A percentile compares a stretch with the other conserved stretches of the same genome.
Conservation (phyloP, 352 stramenopile genomes). For the Phytophthora pluvialis region DNA sequence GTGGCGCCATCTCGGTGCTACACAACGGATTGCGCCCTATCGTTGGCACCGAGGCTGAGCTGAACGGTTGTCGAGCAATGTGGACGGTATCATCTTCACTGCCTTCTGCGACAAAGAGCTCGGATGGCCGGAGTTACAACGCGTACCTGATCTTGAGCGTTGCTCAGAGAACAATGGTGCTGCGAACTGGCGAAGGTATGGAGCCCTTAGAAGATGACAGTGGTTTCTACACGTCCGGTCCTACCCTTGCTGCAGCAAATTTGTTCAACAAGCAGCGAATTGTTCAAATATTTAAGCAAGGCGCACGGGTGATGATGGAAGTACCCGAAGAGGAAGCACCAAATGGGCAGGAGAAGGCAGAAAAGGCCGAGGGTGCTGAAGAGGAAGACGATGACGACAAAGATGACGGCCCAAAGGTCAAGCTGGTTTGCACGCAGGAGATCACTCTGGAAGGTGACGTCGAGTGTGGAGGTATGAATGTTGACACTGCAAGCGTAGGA, state of each 20-base stretch:
- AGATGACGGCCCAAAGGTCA: conserved; percentile 65
- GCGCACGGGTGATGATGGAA: conserved; percentile 83
- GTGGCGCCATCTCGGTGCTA: conserved; percentile 74
- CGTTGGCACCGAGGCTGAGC: conserved; percentile 79
- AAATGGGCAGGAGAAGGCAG: conserved; percentile 29
- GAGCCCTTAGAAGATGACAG: conserved; percentile 84
- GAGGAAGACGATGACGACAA: conserved; percentile 56
- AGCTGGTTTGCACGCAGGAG: conserved; percentile 83
- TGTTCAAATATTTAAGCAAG: conserved; percentile 89
- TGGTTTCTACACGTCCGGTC: conserved; percentile 84
- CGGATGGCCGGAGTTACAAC: conserved; percentile 67
- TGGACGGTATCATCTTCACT: conserved; percentile 85
- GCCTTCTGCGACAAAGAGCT: conserved; percentile 48
- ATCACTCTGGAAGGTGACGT: conserved; percentile 83
- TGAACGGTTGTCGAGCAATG: conserved; percentile 85
- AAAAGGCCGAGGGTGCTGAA: conserved; percentile 16
- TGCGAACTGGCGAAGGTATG: conserved; percentile 86
- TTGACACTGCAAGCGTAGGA: conserved; percentile 70
- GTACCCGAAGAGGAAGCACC: conserved; percentile 43
- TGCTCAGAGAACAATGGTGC: conserved; percentile 84
- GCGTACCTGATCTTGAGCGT: conserved; percentile 86
- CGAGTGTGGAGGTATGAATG: conserved; percentile 85
- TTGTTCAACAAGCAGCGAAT: conserved; percentile 85
- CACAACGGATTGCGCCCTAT: conserved; percentile 86
- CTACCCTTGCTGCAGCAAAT: conserved; percentile 80